Evolutionary conservation across 768 basidiomycete genomes (phyloP).

Genomic region (Gautieria morchelliformis): DNA sequence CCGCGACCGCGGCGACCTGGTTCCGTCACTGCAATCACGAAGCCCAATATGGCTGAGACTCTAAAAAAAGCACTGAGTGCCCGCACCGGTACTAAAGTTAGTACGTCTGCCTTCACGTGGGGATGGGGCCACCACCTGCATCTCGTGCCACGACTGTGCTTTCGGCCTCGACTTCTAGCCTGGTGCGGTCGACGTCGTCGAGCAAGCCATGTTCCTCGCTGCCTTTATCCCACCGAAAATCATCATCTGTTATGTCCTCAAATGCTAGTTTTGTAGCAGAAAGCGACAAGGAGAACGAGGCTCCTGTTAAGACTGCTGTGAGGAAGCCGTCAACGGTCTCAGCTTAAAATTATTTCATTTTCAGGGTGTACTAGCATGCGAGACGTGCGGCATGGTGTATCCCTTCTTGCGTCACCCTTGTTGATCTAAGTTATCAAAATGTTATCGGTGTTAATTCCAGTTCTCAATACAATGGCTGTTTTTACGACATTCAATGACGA

Average conservation of each 20-base stretch:
- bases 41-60: background rate
- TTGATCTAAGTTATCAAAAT: background rate
- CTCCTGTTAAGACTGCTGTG: background rate
- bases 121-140: background rate
- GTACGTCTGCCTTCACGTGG: background rate
- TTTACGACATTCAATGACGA: no score
- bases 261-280: conserved; percentile 11
- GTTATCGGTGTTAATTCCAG: background rate
- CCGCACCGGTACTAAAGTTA: no score
- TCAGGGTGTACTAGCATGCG: background rate
- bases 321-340: background rate
- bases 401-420: background rate
- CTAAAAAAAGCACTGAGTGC: background rate
- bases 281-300: conserved; percentile 6
- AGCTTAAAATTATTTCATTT: conserved; percentile 1
- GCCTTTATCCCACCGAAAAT: background rate
- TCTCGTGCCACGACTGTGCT: background rate
- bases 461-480: background rate
- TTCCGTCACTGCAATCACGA: conserved; percentile 39
- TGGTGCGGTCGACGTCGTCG: background rate
- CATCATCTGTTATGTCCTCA: conserved; percentile 10
- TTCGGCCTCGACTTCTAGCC: background rate
- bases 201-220: background rate
- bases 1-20: conserved; percentile 49
- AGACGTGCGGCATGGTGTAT: background rate